A percentile compares a stretch with the other conserved stretches of the same genome.
Conservation (phyloP, 2,329 filamentous ascomycete species). For the Diplodia seriata region DNA sequence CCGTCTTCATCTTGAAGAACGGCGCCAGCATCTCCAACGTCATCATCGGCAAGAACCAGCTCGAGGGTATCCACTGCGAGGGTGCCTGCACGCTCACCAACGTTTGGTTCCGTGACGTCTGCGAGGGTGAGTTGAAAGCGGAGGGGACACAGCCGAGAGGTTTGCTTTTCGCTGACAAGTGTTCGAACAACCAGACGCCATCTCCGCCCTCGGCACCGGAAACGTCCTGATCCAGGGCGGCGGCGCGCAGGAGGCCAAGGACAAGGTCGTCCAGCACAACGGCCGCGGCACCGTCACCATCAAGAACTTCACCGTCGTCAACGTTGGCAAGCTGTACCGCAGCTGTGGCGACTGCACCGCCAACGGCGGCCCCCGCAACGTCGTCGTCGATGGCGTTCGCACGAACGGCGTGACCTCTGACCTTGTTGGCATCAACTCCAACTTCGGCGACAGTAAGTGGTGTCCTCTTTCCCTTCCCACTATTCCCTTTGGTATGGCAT, state of each 20-base stretch:
- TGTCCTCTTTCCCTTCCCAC: too few species aligned
- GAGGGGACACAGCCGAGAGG: background rate
- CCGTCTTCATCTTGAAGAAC: conserved; percentile 56
- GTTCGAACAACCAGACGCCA: conserved; percentile 46
- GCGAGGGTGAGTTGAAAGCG: conserved; percentile 40
- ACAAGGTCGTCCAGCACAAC: conserved; percentile 47
- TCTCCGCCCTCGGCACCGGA: conserved; percentile 39
- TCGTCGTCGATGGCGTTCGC: conserved; percentile 48
- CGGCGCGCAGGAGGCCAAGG: conserved; percentile 39
- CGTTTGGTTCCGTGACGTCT: conserved; percentile 44
- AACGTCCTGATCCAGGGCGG: conserved; percentile 40
- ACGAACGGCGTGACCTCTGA: conserved; percentile 37
- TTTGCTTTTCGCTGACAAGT: background rate
- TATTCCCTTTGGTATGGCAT: background rate
- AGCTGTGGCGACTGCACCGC: conserved; percentile 44
- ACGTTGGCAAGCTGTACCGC: conserved; percentile 44
- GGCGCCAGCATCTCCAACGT: conserved; percentile 58
- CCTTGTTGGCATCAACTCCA: conserved; percentile 53
- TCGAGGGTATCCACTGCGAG: conserved; percentile 59
- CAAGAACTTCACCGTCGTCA: conserved; percentile 42
- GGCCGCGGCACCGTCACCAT: conserved; percentile 42
- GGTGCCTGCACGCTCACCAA: conserved; percentile 56
- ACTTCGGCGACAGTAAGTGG: conserved; percentile 52
- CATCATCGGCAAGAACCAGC: conserved; percentile 54
- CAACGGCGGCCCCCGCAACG: conserved; percentile 45